These are phyloP conservation scores for Penicillium sp. DNA, from an alignment of 2,329 filamentous ascomycete species.

Conservation along the genomic window DNA sequence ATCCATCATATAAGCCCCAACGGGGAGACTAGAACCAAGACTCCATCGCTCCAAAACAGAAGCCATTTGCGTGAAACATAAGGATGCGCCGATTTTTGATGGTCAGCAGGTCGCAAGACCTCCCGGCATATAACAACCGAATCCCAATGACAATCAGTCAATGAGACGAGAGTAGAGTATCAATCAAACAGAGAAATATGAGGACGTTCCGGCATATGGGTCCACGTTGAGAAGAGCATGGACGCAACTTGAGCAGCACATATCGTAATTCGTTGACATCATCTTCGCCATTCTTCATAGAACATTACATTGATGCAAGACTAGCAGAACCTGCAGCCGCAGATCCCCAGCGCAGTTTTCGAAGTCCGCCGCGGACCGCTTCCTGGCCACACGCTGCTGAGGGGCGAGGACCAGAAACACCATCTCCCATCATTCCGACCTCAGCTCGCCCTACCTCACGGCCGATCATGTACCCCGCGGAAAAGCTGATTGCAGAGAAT, in stretches of 20 bases:
- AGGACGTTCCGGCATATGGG: background rate
- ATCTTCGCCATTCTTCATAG: conserved; percentile 2
- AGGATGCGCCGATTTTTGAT: conserved; percentile 14
- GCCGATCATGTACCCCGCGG: conserved; percentile 62
- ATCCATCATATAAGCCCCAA: background rate
- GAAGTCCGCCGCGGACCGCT: conserved; percentile 45
- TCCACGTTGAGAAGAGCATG: background rate
- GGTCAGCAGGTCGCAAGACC: background rate
- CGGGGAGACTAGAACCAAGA: background rate
- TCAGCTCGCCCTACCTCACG: conserved; percentile 58
- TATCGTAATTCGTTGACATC: conserved; percentile 11
- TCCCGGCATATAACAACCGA: background rate
- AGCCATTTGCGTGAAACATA: background rate
- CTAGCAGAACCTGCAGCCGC: conserved; percentile 38
- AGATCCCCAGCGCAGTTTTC: conserved; percentile 44
- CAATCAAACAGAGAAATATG: background rate
- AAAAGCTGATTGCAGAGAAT: conserved; percentile 63
- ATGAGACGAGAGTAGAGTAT: background rate
- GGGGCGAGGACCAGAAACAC: conserved; percentile 29
- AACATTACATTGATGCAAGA: conserved; percentile 28
- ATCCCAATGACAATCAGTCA: background rate
- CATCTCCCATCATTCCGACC: conserved; percentile 34
- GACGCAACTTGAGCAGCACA: background rate
- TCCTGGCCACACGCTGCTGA: conserved; percentile 46
- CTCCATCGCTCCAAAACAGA: conserved; percentile 9